Percentiles rank a stretch among this genome's conserved stretches.
Conservation (phyloP, 805 yeast species). For the Clavispora carvajalis region DNA sequence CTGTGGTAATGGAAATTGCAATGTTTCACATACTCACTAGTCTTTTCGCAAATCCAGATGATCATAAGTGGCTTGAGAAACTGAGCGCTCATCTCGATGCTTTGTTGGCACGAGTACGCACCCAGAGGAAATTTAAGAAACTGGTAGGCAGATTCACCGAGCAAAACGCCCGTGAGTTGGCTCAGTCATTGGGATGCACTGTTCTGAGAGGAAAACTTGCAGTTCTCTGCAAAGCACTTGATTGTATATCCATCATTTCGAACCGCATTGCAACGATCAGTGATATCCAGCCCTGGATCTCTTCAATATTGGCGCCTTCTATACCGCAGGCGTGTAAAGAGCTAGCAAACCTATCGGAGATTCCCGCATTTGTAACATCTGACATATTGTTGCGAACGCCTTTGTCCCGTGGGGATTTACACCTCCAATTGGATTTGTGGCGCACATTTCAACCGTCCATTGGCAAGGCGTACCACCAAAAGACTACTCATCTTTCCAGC, state of each 20-base stretch:
- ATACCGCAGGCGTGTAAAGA: conserved; percentile 29
- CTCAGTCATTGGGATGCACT: background rate
- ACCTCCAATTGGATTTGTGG: conserved; percentile 37
- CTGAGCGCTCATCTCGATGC: conserved; percentile 6
- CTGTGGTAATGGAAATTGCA: conserved; percentile 6
- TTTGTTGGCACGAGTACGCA: conserved; percentile 1
- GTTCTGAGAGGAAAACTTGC: background rate
- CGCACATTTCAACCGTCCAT: conserved; percentile 19
- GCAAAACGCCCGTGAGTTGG: background rate
- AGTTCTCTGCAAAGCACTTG: conserved; percentile 1
- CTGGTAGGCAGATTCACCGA: background rate
- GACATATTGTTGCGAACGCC: conserved; percentile 39
- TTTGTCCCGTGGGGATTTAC: conserved; percentile 22
- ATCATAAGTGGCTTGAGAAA: conserved; percentile 7
- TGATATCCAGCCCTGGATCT: conserved; percentile 22
- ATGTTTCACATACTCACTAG: conserved; percentile 13
- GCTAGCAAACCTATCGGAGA: conserved; percentile 20
- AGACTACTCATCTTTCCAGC: conserved; percentile 14
- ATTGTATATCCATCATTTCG: background rate
- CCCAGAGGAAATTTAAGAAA: background rate
- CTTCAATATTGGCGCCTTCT: conserved; percentile 24
- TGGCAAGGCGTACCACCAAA: conserved; percentile 17
- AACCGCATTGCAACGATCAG: conserved; percentile 5
- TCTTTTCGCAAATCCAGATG: conserved; percentile 4
- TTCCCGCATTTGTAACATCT: conserved; percentile 36